Evolutionary conservation across 129 eudicot genomes (phyloP).

Genomic region (Cynara cardunculus): DNA sequence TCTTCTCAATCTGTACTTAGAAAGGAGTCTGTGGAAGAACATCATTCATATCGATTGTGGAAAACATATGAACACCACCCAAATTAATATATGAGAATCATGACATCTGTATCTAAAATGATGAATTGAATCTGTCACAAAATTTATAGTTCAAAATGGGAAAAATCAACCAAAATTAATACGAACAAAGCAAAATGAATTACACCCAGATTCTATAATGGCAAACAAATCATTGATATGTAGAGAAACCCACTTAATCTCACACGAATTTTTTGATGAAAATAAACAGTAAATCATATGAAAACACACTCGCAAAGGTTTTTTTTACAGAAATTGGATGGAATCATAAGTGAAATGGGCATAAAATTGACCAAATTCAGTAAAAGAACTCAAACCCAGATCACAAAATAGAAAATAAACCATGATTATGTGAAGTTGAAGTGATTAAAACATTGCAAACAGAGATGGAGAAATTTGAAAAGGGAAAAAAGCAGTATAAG

Average conservation of each 20-base stretch:
- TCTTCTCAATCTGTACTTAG: no score
- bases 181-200: background rate
- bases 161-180: background rate
- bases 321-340: background rate
- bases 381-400: background rate
- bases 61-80: no score
- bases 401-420: background rate
- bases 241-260: background rate
- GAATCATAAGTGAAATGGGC: background rate
- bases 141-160: background rate
- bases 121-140: background rate
- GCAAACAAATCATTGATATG: background rate
- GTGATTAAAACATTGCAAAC: background rate
- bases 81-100: background rate
- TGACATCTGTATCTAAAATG: background rate
- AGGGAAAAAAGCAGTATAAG: slow-evolving; percentile 32
- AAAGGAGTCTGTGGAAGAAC: no score
- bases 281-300: slow-evolving; percentile 9
- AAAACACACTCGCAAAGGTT: background rate
- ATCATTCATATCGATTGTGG: no score
- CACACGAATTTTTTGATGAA: background rate
- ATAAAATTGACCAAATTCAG: background rate
- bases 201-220: slow-evolving; percentile 16
- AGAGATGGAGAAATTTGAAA: background rate
- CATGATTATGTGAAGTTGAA: background rate